Conservation (phyloP, 2,329 filamentous ascomycete genomes). For the Scorias spongiosa region DNA sequence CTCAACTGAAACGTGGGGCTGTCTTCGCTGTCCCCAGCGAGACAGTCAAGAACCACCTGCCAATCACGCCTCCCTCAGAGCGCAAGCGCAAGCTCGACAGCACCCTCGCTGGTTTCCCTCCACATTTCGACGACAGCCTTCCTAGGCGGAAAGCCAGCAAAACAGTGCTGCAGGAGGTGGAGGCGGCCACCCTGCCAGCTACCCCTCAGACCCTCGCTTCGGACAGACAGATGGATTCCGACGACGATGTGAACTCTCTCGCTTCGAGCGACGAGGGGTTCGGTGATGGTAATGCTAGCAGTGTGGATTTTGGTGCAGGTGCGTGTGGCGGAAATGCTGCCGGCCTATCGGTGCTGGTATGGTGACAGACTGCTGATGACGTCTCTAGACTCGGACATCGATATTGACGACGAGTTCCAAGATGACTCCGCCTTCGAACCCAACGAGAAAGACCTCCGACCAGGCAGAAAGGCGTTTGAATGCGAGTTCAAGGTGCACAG, state of each 20-base stretch:
- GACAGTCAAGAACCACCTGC: slow-evolving; percentile 1
- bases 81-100: slow-evolving; percentile 21
- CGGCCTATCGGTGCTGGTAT: slow-evolving; percentile 28
- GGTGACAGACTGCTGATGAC: slow-evolving; percentile 21
- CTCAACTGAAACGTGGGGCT: not conserved
- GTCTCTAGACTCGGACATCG: slow-evolving; percentile 32
- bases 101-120: slow-evolving; percentile 5
- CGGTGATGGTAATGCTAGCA: slow-evolving; percentile 59
- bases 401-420: slow-evolving; percentile 41
- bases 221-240: slow-evolving; percentile 65
- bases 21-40: not conserved
- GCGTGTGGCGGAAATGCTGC: slow-evolving; percentile 9
- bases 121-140: slow-evolving; percentile 19
- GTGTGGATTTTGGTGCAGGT: slow-evolving; percentile 37
- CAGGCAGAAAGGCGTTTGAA: slow-evolving; percentile 62
- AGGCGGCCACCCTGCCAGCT: slow-evolving; percentile 25
- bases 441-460: slow-evolving; percentile 57
- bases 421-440: slow-evolving; percentile 45
- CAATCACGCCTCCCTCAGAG: slow-evolving; percentile 14
- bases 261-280: slow-evolving; percentile 63
- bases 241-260: slow-evolving; percentile 83
- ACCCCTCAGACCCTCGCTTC: slow-evolving; percentile 35
- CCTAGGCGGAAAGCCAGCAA: slow-evolving; percentile 18
- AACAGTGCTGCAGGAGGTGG: slow-evolving; percentile 19
- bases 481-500: slow-evolving; percentile 71